Conservation (phyloP, 306 rosid species). For the Citrullus mucosospermus region DNA sequence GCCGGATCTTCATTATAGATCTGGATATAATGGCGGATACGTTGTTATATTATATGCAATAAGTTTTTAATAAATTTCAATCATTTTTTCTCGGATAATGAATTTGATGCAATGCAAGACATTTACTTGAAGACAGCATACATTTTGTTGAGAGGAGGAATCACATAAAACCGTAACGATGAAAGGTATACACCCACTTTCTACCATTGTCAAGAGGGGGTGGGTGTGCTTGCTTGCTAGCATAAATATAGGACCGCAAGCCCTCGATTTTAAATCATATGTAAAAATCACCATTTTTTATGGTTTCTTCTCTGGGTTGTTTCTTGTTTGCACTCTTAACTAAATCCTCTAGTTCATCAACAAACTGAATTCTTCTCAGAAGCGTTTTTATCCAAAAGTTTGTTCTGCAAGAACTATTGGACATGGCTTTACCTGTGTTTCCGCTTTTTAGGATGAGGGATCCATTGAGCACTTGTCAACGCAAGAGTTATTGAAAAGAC, state of each 20-base stretch:
- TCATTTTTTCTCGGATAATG: background rate
- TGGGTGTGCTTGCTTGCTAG: background rate
- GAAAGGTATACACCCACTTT: background rate
- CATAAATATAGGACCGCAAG: background rate
- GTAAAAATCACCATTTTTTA: background rate
- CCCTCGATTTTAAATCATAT: background rate
- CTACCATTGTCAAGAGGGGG: background rate
- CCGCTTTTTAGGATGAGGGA: conserved; percentile 30
- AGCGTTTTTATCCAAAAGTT: background rate
- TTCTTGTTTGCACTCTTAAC: background rate
- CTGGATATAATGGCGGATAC: background rate
- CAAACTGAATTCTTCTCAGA: background rate
- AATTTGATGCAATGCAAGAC: background rate
- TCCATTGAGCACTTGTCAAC: conserved; percentile 30
- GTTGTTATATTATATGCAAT: background rate
- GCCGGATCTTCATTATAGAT: background rate
- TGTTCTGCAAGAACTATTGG: background rate
- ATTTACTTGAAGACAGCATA: background rate
- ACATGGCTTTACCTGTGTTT: background rate
- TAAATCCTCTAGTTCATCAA: background rate
- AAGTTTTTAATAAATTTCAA: background rate
- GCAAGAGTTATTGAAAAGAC: conserved; percentile 52
- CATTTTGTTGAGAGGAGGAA: background rate
- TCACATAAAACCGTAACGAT: background rate
- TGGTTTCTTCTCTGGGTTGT: background rate